Conservation (phyloP, 148 eudicot species). For the Cornus suecica region DNA sequence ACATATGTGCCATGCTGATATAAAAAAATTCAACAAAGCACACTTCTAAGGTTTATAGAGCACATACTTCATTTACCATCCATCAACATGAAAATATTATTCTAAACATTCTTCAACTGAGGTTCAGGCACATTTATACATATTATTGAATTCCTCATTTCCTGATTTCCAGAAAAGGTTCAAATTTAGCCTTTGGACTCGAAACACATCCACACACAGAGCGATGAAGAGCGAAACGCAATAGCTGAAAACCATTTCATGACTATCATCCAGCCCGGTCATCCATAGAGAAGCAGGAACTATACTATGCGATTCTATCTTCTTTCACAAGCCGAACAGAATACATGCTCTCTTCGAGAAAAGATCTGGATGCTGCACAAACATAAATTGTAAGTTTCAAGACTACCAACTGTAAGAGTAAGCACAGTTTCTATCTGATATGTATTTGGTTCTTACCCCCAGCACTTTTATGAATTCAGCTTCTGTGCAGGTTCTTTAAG, state of each 20-base stretch:
- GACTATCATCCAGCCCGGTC: background rate
- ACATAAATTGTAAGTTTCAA: background rate
- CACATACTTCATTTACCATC: too few species aligned
- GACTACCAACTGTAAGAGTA: background rate
- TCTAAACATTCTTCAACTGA: background rate
- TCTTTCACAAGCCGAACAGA: background rate
- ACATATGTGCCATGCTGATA: background rate
- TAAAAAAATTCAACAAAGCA: background rate
- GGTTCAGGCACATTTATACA: background rate
- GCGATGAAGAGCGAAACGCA: background rate
- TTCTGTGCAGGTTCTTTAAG: slow-evolving; percentile 10
- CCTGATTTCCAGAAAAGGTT: background rate
- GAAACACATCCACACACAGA: background rate
- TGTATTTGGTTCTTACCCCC: background rate
- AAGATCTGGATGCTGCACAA: background rate
- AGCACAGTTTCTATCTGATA: background rate
- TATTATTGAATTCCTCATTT: background rate
- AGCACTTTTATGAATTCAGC: slow-evolving; percentile 4
- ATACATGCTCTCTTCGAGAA: background rate
- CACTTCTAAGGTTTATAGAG: background rate
- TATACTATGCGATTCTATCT: background rate
- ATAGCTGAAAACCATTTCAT: background rate
- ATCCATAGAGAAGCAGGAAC: background rate
- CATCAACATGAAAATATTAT: background rate
- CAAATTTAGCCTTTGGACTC: background rate